Conservation (phyloP, 805 yeast species). For the Nakazawaea sp. region DNA sequence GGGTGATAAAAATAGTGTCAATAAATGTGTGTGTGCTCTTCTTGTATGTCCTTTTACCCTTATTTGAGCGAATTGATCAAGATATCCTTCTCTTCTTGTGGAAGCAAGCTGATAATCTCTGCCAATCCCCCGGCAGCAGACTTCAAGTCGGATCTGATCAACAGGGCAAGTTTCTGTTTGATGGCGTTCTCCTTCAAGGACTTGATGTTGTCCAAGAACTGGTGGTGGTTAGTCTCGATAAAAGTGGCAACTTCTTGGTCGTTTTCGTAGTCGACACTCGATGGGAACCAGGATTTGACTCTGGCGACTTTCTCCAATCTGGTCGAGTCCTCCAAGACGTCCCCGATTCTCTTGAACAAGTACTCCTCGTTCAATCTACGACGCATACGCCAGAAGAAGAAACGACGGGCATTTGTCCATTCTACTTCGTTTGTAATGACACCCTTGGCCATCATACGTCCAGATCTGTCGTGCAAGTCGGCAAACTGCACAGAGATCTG, state of each 20-base stretch:
- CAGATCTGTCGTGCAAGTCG: slow-evolving; percentile 95
- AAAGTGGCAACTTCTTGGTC: slow-evolving; percentile 78
- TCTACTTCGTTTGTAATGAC: slow-evolving; percentile 78
- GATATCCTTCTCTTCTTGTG: slow-evolving; percentile 46
- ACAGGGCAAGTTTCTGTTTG: slow-evolving; percentile 55
- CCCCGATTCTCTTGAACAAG: slow-evolving; percentile 66
- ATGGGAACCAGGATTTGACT: slow-evolving; percentile 81
- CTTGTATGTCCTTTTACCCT: too few species aligned
- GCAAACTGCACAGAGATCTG: slow-evolving; percentile 96
- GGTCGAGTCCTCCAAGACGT: slow-evolving; percentile 44
- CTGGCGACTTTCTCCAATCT: slow-evolving; percentile 83
- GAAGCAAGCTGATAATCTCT: slow-evolving; percentile 44
- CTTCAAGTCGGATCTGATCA: slow-evolving; percentile 47
- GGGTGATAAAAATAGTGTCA: too few species aligned
- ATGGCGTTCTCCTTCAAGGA: slow-evolving; percentile 60
- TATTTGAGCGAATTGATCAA: slow-evolving; percentile 9
- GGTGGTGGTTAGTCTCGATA: slow-evolving; percentile 73
- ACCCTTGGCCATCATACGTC: slow-evolving; percentile 95
- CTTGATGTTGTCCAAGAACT: slow-evolving; percentile 53
- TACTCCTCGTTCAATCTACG: slow-evolving; percentile 93
- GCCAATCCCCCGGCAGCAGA: slow-evolving; percentile 48
- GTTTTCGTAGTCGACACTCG: slow-evolving; percentile 57
- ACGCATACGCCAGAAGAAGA: slow-evolving; percentile 98
- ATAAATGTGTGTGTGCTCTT: too few species aligned
- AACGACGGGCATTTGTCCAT: slow-evolving; percentile 87